Base-by-base conservation (phyloP, 257 asterid species). In the Solanum chmielewskii region DNA sequence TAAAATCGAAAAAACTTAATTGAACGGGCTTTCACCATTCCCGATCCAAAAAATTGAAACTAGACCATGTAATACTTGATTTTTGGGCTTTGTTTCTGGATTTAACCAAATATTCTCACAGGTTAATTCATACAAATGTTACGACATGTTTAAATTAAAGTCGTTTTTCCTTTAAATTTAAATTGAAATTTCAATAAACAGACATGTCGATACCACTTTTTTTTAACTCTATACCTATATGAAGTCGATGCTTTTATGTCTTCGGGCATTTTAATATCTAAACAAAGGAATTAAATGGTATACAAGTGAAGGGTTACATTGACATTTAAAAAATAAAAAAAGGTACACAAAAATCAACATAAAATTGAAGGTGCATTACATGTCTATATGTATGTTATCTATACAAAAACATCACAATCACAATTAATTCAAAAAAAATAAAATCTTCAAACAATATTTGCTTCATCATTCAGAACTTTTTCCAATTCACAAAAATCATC, bases 401-500 rank as follows among this genome's bases (percentile, higher is more conserved):
- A 74, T 31, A 23, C 25, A 2, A 62, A 25, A 62, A 62, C 70
- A 62, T 23, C 66, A n/a, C 31, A 52, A 52, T 52, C 18, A 62
- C 70, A 62, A 62, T 62, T 62, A 62, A 62, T 23, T 10, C 3
- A n/a, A 62, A 62, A 29, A 31, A n/a, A 10, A 23, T 23, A 11
- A 49, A 49, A 52, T 62, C 70, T 23, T 62, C 70, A 62, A 62
- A 62, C n/a, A 62, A 92, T 59, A 75, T 42, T 60, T 44, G 85
- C 89, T 76, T 89, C 93, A 77, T 93, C 95, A 85, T 91, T 93
- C 85, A 86, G 45, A 16, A 80, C 29, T 39, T 82, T 77, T 33
- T 86, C 87, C 86, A 76, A 86, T 21, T 83, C 84, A 29, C 52
- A 89, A 70, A 73, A 87, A 42, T 11, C 37, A 56, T 73, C 47